Evolutionary conservation across 176 grass and related monocot species (phyloP).

Genomic region (Juncus effusus): DNA sequence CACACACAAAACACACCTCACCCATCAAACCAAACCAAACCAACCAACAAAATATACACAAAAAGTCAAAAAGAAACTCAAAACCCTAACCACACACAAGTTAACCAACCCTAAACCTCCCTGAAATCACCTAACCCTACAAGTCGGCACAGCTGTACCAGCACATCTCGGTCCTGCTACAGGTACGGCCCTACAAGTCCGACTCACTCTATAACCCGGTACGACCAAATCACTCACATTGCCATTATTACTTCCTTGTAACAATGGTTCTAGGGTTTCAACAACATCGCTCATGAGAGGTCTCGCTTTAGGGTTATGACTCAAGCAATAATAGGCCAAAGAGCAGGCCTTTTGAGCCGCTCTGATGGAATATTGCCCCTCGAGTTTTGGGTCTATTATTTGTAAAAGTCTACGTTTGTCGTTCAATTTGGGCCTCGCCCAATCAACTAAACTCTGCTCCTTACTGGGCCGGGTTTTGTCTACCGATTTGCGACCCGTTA

Average conservation of each 20-base stretch:
- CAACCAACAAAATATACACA: conserved; percentile 51
- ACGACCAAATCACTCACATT: conserved; percentile 39
- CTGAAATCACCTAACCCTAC: conserved; percentile 67
- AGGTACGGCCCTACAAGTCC: conserved; percentile 68
- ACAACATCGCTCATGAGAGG: conserved; percentile 94
- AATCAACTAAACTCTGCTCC: conserved; percentile 91
- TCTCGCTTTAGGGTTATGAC: conserved; percentile 86
- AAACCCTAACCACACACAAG: conserved; percentile 27
- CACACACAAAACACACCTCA: conserved; percentile 20
- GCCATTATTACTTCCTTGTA: conserved; percentile 46
- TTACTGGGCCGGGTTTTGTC: conserved; percentile 90
- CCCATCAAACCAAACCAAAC: conserved; percentile 14
- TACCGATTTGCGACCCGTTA: conserved; percentile 81
- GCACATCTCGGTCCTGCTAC: conserved; percentile 46
- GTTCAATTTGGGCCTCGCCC: conserved; percentile 81
- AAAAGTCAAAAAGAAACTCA: conserved; percentile 34
- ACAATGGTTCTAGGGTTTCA: conserved; percentile 64
- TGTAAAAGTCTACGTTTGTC: conserved; percentile 89
- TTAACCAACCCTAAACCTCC: conserved; percentile 13
- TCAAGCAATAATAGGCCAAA: conserved; percentile 94
- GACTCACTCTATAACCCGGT: conserved; percentile 47
- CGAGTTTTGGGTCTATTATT: conserved; percentile 68
- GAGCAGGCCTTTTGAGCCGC: conserved; percentile 91
- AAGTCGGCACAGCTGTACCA: conserved; percentile 55
- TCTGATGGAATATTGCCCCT: conserved; percentile 67